Percentiles rank a stretch among this genome's conserved stretches.
phyloP scores from a whole-genome alignment of 2,329 filamentous ascomycete species.

The Penicillium sp. region DNA sequence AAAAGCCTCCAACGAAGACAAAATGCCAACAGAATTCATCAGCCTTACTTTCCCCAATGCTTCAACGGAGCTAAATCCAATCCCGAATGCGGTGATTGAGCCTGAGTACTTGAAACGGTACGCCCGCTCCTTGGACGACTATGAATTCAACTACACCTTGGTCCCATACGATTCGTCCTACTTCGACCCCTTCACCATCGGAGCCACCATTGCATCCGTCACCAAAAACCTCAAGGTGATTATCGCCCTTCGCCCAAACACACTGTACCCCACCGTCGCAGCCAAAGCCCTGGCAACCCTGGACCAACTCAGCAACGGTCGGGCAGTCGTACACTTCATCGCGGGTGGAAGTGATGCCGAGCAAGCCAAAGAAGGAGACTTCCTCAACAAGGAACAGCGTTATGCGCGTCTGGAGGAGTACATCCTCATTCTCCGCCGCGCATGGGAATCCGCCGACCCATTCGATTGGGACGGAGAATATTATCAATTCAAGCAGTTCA shows the following conservation, averaged over 20 bases:
- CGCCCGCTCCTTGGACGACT: conserved; percentile 42
- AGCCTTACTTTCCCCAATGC: conserved; percentile 58
- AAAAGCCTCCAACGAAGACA: neutral
- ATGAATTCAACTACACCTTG: conserved; percentile 63
- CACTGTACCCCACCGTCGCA: conserved; percentile 61
- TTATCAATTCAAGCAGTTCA: conserved; percentile 61
- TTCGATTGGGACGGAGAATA: conserved; percentile 64
- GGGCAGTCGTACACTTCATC: conserved; percentile 64
- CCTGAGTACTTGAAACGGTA: conserved; percentile 25
- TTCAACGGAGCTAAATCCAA: conserved; percentile 57
- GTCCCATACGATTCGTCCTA: conserved; percentile 59
- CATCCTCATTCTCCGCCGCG: conserved; percentile 60
- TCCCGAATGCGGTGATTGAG: conserved; percentile 55
- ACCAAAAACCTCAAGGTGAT: conserved; percentile 63
- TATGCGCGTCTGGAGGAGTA: conserved; percentile 62
- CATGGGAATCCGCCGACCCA: conserved; percentile 57
- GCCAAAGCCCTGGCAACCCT: conserved; percentile 63
- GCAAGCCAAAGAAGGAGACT: conserved; percentile 62
- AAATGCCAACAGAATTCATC: conserved; percentile 55
- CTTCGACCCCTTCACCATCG: conserved; percentile 60
- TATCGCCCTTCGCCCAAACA: conserved; percentile 63
- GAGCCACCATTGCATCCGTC: conserved; percentile 56
- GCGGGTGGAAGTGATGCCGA: conserved; percentile 62
- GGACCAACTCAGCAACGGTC: conserved; percentile 58
- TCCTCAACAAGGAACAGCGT: conserved; percentile 57